Conservation (phyloP, 78 protist species). For the Thecamonas trahens region DNA sequence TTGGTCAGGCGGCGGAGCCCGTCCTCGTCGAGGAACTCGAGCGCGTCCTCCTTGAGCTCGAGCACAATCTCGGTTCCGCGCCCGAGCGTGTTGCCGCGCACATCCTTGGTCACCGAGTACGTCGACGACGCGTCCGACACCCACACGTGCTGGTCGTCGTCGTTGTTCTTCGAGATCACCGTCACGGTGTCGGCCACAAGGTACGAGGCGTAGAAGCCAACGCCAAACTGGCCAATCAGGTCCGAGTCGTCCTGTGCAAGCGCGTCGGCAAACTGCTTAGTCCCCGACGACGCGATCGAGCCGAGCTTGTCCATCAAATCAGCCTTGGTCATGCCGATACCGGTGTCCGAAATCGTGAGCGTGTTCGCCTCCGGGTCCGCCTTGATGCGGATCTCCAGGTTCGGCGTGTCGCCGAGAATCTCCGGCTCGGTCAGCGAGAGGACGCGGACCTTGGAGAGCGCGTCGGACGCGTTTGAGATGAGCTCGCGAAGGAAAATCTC, state of each 20-base stretch:
- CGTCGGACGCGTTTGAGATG: slow-evolving; percentile 92
- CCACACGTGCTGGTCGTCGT: slow-evolving; percentile 90
- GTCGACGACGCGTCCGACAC: slow-evolving; percentile 66
- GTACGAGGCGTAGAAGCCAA: slow-evolving; percentile 98
- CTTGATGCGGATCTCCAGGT: slow-evolving; percentile 78
- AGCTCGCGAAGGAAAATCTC: slow-evolving; percentile 98
- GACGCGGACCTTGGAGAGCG: slow-evolving; percentile 84
- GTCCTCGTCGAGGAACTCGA: slow-evolving; percentile 76
- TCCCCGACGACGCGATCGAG: slow-evolving; percentile 89
- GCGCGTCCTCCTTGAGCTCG: slow-evolving; percentile 72
- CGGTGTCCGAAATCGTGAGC: slow-evolving; percentile 90
- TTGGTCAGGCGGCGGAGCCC: slow-evolving; percentile 55
- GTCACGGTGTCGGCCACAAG: slow-evolving; percentile 93
- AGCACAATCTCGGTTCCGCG: slow-evolving; percentile 87
- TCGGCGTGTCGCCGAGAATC: slow-evolving; percentile 64
- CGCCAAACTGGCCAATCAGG: slow-evolving; percentile 99
- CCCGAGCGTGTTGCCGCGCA: slow-evolving; percentile 70
- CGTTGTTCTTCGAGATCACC: slow-evolving; percentile 87
- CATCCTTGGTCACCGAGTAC: slow-evolving; percentile 77
- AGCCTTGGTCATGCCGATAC: slow-evolving; percentile 96
- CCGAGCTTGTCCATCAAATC: slow-evolving; percentile 93
- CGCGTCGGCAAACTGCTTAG: slow-evolving; percentile 20
- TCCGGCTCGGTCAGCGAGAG: slow-evolving; percentile 74
- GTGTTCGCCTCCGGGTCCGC: slow-evolving; percentile 78
- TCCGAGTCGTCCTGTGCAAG: slow-evolving; percentile 16